These are phyloP conservation scores for Planoprotostelium fungivorum DNA, from an alignment of 78 protist species.

Conservation along the genomic window DNA sequence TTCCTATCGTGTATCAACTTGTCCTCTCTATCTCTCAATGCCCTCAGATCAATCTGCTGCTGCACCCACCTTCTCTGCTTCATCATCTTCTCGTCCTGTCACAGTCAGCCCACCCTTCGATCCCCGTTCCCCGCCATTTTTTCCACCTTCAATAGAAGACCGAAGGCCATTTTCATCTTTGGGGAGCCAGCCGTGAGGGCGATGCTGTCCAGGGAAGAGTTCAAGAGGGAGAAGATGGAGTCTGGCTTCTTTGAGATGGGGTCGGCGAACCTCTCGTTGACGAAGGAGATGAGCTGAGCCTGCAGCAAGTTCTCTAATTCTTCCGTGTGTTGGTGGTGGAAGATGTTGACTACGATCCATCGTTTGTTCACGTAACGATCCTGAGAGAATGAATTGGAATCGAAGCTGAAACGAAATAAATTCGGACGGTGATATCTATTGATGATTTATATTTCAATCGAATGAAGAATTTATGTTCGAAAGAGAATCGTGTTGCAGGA, in stretches of 20 bases:
- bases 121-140: background rate
- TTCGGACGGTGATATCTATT: no score
- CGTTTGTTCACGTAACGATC: background rate
- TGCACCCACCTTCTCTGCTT: background rate
- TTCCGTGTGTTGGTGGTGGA: background rate
- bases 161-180: background rate
- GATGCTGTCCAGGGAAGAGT: background rate
- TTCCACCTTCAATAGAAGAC: background rate
- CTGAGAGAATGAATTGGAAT: background rate
- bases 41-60: background rate
- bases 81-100: background rate
- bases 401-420: no score
- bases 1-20: background rate
- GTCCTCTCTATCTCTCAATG: background rate
- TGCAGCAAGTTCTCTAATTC: background rate
- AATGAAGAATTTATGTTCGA: no score
- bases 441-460: no score
- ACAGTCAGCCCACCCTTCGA: no score
- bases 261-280: background rate
- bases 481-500: no score
- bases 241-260: background rate
- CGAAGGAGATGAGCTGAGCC: background rate
- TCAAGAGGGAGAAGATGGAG: background rate
- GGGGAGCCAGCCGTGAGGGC: background rate
- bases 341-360: background rate